Percentiles rank a stretch among this genome's conserved stretches.
Conservation (phyloP, 257 asterid species). For the Lycium ferocissimum region DNA sequence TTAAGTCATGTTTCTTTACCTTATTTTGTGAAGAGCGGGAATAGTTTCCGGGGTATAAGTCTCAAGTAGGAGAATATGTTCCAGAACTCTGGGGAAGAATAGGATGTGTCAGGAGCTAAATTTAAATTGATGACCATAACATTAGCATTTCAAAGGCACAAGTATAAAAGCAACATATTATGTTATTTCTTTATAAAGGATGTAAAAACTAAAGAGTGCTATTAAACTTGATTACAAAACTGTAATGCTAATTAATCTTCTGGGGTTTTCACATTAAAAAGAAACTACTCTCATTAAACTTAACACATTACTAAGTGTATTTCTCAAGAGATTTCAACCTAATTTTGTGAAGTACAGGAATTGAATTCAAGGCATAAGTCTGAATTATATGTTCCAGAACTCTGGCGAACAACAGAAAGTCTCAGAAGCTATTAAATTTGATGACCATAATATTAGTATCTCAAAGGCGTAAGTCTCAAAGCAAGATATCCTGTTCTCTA, state of each 20-base stretch:
- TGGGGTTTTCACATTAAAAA: constrained; percentile 9
- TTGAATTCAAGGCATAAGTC: constrained; percentile 78
- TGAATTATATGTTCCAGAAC: constrained; percentile 87
- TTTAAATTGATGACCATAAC: neutral
- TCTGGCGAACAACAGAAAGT: constrained; percentile 43
- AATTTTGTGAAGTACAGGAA: constrained; percentile 87
- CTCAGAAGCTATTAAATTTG: neutral
- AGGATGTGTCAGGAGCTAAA: neutral
- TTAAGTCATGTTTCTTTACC: constrained; percentile 50
- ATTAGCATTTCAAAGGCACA: neutral
- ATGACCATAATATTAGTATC: constrained; percentile 16
- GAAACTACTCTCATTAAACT: neutral
- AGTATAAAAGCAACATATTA: neutral
- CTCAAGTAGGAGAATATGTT: constrained; percentile 91
- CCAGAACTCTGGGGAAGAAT: constrained; percentile 73
- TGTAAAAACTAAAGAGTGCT: neutral
- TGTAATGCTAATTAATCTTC: neutral
- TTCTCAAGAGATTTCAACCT: constrained; percentile 50
- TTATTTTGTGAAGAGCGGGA: constrained; percentile 92
- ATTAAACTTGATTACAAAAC: neutral
- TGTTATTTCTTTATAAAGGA: neutral
- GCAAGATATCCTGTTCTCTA: neutral
- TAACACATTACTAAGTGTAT: neutral
- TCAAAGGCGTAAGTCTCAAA: neutral
- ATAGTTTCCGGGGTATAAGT: constrained; percentile 88